phyloP scores from a whole-genome alignment of 805 yeast genomes.

The Nakazawaea wickerhamii region DNA sequence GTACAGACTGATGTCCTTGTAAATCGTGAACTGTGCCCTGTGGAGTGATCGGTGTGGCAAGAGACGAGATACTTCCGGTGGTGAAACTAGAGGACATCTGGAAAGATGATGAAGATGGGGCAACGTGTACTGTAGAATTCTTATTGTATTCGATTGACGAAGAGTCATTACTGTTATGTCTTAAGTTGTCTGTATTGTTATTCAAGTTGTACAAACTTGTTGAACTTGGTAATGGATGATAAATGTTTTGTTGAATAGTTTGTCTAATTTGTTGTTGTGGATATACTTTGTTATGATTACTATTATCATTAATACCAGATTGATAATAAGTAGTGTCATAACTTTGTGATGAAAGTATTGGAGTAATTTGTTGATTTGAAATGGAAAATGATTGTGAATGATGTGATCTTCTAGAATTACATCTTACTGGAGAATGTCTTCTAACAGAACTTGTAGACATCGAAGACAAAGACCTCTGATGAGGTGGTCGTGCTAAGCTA shows the following conservation, averaged over 20 bases:
- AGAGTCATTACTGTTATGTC: conserved; percentile 8
- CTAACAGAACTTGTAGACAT: conserved; percentile 4
- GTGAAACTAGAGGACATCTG: conserved; percentile 8
- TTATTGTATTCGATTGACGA: background rate
- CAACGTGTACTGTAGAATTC: background rate
- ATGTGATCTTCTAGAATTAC: background rate
- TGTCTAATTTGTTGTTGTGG: conserved; percentile 4
- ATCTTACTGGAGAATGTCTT: conserved; percentile 11
- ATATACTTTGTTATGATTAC: background rate
- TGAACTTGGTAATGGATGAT: conserved; percentile 2
- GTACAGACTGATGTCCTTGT: background rate
- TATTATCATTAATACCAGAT: conserved; percentile 12
- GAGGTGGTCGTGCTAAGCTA: conserved; percentile 1
- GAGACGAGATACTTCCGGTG: conserved; percentile 8
- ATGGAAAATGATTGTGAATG: conserved; percentile 10
- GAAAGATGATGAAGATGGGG: background rate
- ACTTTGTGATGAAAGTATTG: conserved; percentile 1
- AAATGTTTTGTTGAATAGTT: conserved; percentile 4
- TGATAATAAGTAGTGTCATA: conserved; percentile 9
- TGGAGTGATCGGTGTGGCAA: conserved; percentile 13
- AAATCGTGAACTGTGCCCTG: background rate
- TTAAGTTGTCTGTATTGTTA: background rate
- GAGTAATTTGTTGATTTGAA: background rate
- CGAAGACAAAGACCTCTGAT: conserved; percentile 10
- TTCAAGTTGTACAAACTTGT: conserved; percentile 7